Base-by-base conservation (phyloP, 2,329 filamentous ascomycete species). In the Clonostachys rosea region DNA sequence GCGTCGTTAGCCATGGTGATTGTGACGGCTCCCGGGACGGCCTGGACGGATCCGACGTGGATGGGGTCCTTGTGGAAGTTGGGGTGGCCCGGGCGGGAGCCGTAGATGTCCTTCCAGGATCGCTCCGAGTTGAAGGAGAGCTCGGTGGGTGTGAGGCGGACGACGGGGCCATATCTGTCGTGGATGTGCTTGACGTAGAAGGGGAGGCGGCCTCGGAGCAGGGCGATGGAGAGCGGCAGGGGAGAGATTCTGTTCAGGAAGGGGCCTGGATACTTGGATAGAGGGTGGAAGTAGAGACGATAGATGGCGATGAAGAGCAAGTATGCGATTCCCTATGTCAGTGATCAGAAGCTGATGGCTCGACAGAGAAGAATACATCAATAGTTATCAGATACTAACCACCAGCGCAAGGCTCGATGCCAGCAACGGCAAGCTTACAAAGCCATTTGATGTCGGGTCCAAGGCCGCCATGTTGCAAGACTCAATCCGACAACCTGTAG, bases 101-200 rank as follows among this genome's bases (percentile, higher is more conserved):
- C 65, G 45, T 71, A 71, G 16, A 73, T 73, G 30, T 68, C 65
- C 49, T 64, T 66, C 65, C 64, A 71, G 4, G 64, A 65, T 7
- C 60, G 48, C 3, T 59, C 40, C 10, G 61, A 62, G 14, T 59
- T 60, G 49, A 70, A 72, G 5, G 67, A 63, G 3, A 76, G 61
- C 36, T 65, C 58, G 30, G 65, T 64, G 3, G 72, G 70, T 2
- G 59, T 62, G 20, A 67, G 61, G 3, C 73, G 67, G 11, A 76
- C 60, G 5, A 74, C 59, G 37, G 59, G 52, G n/a, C 60, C 59
- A 44, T 62, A 62, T 49, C 55, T 54, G 18, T 56, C 49, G 24
- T 61, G 60, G 16, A 59, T 51, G 17, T 53, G 48, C 43, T 54
- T 51, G 13, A 56, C 52, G 33, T 52, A 48, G 44, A 54, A 54